These are phyloP conservation scores for Pseudogymnoascus sp. DNA, from an alignment of 2,329 filamentous ascomycete species.

Conservation along the genomic window DNA sequence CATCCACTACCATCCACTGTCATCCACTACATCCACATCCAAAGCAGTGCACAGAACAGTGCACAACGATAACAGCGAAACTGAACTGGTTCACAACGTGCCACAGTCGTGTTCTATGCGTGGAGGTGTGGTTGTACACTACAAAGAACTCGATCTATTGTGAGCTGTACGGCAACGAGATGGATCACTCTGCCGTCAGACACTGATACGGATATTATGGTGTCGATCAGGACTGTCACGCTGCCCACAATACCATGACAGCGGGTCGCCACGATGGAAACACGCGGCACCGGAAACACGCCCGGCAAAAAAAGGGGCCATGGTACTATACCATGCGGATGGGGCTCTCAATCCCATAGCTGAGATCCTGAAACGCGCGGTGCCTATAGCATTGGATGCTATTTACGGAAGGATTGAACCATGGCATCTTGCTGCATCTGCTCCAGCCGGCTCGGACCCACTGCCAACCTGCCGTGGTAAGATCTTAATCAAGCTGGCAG, in stretches of 20 bases:
- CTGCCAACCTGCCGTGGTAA: not conserved
- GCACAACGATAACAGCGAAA: not conserved
- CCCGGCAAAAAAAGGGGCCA: not conserved
- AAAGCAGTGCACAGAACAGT: not conserved
- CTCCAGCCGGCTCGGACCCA: not conserved
- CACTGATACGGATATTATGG: not conserved
- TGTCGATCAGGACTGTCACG: not conserved
- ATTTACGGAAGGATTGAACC: not conserved
- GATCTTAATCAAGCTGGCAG: not conserved
- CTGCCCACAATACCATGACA: not conserved
- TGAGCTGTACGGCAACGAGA: not conserved
- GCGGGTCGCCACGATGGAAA: not conserved
- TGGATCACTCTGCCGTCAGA: not conserved
- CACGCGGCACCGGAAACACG: not conserved
- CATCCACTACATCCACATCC: not conserved
- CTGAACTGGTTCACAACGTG: not conserved
- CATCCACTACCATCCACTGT: not conserved
- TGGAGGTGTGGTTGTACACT: not conserved
- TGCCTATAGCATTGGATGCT: conserved; percentile 1
- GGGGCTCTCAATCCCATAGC: not conserved
- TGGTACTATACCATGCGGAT: not conserved
- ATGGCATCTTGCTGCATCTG: not conserved
- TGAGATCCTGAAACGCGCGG: not conserved
- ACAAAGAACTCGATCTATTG: not conserved
- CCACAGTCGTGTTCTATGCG: not conserved